These are phyloP conservation scores for Dorcoceras hygrometricum DNA, from an alignment of 257 asterid species.

Conservation along the genomic window DNA sequence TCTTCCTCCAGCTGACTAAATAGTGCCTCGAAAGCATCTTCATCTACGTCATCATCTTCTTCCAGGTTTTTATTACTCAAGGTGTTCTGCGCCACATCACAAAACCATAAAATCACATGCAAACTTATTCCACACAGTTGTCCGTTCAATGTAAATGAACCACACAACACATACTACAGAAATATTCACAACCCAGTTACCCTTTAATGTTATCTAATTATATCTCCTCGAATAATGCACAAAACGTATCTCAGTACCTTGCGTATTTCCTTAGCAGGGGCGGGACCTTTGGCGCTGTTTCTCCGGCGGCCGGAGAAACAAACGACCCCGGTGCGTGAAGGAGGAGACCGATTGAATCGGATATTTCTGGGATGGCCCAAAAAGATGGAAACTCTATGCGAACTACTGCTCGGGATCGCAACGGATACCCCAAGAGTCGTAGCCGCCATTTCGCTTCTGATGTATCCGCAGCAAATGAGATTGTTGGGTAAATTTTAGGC, in stretches of 20 bases:
- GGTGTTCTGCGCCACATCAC: constrained; percentile 37
- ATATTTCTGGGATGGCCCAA: constrained; percentile 24
- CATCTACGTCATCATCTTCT: constrained; percentile 58
- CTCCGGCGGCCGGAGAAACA: constrained; percentile 61
- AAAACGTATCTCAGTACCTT: constrained; percentile 31
- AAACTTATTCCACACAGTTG: neutral
- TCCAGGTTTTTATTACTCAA: constrained; percentile 26
- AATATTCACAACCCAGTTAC: constrained; percentile 3
- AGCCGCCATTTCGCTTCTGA: constrained; percentile 41
- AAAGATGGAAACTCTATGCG: constrained; percentile 27
- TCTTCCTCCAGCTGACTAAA: constrained; percentile 86
- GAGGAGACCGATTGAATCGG: constrained; percentile 26
- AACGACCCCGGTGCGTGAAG: constrained; percentile 38
- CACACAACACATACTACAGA: neutral
- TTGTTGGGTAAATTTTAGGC: too few species aligned
- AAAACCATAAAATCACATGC: constrained; percentile 3
- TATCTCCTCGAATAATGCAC: neutral
- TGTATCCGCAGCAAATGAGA: too few species aligned
- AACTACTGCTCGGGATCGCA: constrained; percentile 23
- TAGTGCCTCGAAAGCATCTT: constrained; percentile 93
- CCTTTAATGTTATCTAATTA: neutral
- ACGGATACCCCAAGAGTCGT: constrained; percentile 40
- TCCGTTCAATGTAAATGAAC: neutral
- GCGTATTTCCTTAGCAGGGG: constrained; percentile 40
- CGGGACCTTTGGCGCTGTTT: constrained; percentile 30